phyloP scores from a whole-genome alignment of 169 alveolate genomes.

The Eimeria acervulina region DNA sequence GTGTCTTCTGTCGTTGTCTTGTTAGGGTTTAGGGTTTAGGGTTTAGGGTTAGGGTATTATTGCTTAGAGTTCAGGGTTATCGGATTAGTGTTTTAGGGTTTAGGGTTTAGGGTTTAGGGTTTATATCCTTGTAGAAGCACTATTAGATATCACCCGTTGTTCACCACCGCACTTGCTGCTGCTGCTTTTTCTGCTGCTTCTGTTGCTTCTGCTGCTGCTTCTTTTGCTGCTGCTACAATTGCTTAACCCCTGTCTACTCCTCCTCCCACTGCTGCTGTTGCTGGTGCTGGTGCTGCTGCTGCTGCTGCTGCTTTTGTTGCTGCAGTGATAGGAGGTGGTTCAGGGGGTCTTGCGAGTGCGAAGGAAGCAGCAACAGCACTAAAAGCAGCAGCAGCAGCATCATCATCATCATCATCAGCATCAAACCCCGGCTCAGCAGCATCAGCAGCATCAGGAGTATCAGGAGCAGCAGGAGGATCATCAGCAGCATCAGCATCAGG shows the following conservation, averaged over 20 bases:
- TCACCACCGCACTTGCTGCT: background rate
- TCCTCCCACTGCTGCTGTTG: background rate
- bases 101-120: no score
- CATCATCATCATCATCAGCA: no score
- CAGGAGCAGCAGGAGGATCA: no score
- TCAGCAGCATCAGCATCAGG: no score
- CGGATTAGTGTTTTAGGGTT: no score
- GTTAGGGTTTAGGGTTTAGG: no score
- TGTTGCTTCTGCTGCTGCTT: background rate
- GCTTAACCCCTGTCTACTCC: background rate
- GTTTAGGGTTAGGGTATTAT: no score
- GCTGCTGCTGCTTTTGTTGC: conserved; percentile 33
- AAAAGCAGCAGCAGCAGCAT: no score
- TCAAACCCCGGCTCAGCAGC: no score
- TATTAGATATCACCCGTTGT: background rate
- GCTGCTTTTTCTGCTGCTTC: background rate
- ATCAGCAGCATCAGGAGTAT: no score
- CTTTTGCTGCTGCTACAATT: background rate
- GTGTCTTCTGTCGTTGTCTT: no score
- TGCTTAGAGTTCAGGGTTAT: no score
- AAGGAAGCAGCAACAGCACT: background rate
- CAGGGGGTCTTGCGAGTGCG: background rate
- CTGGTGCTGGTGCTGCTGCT: background rate
- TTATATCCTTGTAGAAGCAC: background rate
- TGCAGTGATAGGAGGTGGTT: background rate